These are phyloP conservation scores for Cladophialophora exuberans DNA, from an alignment of 2,329 filamentous ascomycete species.

Conservation along the genomic window DNA sequence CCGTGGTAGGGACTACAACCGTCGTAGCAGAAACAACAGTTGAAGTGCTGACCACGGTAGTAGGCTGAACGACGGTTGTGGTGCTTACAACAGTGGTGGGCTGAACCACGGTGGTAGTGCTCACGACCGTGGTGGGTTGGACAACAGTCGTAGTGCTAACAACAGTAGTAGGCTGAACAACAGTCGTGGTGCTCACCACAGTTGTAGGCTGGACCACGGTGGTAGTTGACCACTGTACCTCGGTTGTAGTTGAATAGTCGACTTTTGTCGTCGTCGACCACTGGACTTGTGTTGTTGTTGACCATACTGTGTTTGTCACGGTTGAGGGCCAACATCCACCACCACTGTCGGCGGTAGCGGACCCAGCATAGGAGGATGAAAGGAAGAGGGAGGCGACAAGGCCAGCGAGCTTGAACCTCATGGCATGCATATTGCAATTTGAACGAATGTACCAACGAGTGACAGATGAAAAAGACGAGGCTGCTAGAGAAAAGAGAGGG, in stretches of 20 bases:
- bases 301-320: background rate
- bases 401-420: constrained; percentile 13
- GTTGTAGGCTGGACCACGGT: background rate
- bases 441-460: constrained; percentile 18
- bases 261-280: background rate
- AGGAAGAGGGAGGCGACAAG: constrained; percentile 9
- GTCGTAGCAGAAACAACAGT: background rate
- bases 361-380: constrained; percentile 3
- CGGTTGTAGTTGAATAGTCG: background rate
- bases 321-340: too few species aligned
- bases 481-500: background rate
- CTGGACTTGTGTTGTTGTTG: too few species aligned
- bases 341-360: background rate
- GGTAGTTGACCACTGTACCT: background rate
- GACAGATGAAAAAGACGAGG: constrained; percentile 3
- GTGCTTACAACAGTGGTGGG: background rate
- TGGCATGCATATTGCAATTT: constrained; percentile 10
- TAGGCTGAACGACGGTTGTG: background rate
- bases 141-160: background rate
- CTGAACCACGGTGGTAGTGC: background rate
- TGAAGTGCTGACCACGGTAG: background rate
- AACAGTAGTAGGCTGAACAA: background rate
- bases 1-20: too few species aligned
- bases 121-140: background rate
- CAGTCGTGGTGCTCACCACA: background rate